Conservation (phyloP, 2,329 filamentous ascomycete species). For the Penicillium psychrosexuale region DNA sequence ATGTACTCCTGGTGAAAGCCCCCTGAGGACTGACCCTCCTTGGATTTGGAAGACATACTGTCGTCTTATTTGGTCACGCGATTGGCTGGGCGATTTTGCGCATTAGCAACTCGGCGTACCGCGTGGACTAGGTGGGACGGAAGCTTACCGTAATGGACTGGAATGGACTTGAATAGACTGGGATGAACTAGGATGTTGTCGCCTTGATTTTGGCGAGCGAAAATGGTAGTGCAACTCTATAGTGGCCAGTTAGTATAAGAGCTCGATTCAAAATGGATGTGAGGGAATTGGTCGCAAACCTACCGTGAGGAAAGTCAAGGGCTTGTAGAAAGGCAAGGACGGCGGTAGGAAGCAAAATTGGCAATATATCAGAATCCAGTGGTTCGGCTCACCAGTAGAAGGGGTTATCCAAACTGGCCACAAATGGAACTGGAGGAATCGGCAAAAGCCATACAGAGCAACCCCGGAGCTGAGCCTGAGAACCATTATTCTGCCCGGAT, state of each 20-base stretch:
- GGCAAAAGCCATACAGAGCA: background rate
- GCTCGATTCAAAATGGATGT: background rate
- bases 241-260: background rate
- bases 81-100: background rate
- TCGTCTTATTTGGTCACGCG: background rate
- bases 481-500: slow-evolving; percentile 26
- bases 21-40: slow-evolving; percentile 39
- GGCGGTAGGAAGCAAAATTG: background rate
- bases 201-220: background rate
- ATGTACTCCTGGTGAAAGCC: slow-evolving; percentile 91
- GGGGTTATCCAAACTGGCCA: background rate
- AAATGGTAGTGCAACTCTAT: background rate
- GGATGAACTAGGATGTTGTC: background rate
- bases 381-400: background rate
- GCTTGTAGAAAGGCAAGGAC: background rate
- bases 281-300: slow-evolving; percentile 2
- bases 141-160: background rate
- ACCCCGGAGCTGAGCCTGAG: slow-evolving; percentile 1
- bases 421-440: background rate
- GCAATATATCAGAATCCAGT: background rate
- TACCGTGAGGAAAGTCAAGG: background rate
- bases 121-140: background rate
- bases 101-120: background rate
- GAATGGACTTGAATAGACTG: background rate
- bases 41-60: slow-evolving; percentile 40